These are phyloP conservation scores for Tuber magnatum DNA, from an alignment of 495 filamentous ascomycete species.

Conservation along the genomic window DNA sequence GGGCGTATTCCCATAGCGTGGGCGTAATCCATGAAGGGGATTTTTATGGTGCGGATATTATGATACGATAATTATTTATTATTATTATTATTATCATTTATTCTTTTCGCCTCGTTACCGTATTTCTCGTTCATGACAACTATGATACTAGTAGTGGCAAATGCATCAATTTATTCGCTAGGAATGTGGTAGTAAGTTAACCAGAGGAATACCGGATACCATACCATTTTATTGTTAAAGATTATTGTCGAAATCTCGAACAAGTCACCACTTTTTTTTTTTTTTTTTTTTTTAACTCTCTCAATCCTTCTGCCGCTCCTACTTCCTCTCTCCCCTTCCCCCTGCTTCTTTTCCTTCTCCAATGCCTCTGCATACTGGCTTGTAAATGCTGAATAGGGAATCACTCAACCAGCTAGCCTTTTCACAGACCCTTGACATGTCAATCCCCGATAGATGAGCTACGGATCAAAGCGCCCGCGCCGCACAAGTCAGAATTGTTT, in stretches of 20 bases:
- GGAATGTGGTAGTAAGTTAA: background rate
- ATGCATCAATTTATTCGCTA: background rate
- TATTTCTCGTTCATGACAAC: background rate
- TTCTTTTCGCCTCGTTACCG: background rate
- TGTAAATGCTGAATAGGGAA: background rate
- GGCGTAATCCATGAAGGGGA: background rate
- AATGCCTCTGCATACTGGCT: slow-evolving; percentile 3
- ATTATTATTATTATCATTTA: background rate
- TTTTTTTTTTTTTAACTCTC: slow-evolving; percentile 6
- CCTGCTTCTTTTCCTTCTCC: slow-evolving; percentile 11
- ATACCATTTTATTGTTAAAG: background rate
- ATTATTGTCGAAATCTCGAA: background rate
- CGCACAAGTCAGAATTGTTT: background rate
- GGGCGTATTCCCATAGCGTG: too few relatives aligned
- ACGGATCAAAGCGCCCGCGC: background rate
- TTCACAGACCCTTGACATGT: slow-evolving; percentile 3
- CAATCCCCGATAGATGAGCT: slow-evolving; percentile 2
- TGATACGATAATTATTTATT: background rate
- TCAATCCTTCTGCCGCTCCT: slow-evolving; percentile 9
- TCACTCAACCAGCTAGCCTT: background rate
- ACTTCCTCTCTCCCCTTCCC: slow-evolving; percentile 20
- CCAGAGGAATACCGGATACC: background rate
- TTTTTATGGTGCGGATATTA: background rate
- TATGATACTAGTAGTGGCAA: background rate
- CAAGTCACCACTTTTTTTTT: slow-evolving; percentile 8